phyloP scores from a whole-genome alignment of 2,329 filamentous ascomycete genomes.

The Didymella sp. region DNA sequence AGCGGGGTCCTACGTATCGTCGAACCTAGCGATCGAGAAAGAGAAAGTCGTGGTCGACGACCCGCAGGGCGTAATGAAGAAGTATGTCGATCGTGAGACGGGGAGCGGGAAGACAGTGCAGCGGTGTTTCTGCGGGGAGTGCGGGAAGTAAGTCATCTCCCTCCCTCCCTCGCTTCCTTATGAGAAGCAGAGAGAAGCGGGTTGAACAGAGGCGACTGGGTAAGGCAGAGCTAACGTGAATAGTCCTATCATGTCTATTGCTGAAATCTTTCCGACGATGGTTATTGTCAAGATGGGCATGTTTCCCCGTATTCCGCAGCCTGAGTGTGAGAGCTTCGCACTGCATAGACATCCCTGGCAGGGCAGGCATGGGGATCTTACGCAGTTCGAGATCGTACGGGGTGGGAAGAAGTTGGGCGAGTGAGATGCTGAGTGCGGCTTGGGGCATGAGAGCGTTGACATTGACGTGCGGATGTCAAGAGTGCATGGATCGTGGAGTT shows the following conservation, averaged over 20 bases:
- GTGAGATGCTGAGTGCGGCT: not conserved
- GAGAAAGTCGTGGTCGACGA: conserved; percentile 57
- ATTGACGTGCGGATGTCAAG: not conserved
- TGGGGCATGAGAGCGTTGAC: not conserved
- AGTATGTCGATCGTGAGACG: conserved; percentile 55
- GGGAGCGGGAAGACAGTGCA: conserved; percentile 56
- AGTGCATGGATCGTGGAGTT: not conserved
- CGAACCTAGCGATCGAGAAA: conserved; percentile 53
- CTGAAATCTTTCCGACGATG: conserved; percentile 51
- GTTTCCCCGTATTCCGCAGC: conserved; percentile 56
- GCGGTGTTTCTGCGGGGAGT: conserved; percentile 59
- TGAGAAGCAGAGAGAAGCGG: no score
- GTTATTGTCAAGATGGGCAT: conserved; percentile 60
- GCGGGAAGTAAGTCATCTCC: conserved; percentile 37
- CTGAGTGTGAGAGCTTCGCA: conserved; percentile 56
- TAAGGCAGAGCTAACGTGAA: not conserved
- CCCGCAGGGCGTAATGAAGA: conserved; percentile 54
- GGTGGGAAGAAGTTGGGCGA: conserved; percentile 50
- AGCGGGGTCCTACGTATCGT: conserved; percentile 53
- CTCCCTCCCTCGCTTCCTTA: no score
- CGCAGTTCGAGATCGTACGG: conserved; percentile 51
- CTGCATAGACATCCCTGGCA: conserved; percentile 56
- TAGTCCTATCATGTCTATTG: conserved; percentile 58
- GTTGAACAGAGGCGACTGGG: no score
- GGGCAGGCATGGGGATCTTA: conserved; percentile 47